These are phyloP conservation scores for Graphilbum ipis-grandicollis DNA, from an alignment of 2,329 filamentous ascomycete species.

Conservation along the genomic window DNA sequence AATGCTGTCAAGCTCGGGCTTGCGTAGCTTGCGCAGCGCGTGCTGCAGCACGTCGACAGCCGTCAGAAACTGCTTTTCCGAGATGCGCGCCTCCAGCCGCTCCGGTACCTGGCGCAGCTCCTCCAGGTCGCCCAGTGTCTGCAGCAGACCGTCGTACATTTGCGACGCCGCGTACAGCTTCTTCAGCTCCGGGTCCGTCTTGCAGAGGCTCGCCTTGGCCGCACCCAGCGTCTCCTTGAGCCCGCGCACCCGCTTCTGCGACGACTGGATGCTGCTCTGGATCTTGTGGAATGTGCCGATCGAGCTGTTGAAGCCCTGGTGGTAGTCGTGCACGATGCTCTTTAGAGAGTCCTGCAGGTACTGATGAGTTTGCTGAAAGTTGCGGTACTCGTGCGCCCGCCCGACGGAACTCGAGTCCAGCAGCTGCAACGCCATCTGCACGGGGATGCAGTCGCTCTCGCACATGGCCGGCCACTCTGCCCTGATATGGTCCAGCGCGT, in stretches of 20 bases:
- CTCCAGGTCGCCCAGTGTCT: conserved; percentile 68
- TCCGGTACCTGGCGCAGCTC: conserved; percentile 80
- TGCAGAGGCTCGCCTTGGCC: conserved; percentile 66
- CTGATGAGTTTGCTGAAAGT: conserved; percentile 68
- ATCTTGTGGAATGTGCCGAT: conserved; percentile 99
- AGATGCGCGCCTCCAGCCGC: conserved; percentile 83
- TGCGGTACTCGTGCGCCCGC: conserved; percentile 69
- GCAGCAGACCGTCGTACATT: conserved; percentile 77
- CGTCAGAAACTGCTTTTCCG: conserved; percentile 84
- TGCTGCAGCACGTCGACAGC: conserved; percentile 86
- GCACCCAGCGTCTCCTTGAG: conserved; percentile 70
- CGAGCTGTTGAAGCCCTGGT: conserved; percentile 97
- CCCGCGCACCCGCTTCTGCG: conserved; percentile 67
- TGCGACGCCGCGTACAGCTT: conserved; percentile 77
- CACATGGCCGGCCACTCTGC: conserved; percentile 87
- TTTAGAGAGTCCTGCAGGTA: conserved; percentile 89
- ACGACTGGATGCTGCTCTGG: conserved; percentile 76
- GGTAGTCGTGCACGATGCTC: conserved; percentile 92
- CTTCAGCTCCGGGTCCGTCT: conserved; percentile 78
- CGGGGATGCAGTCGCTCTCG: conserved; percentile 71
- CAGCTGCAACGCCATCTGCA: conserved; percentile 86
- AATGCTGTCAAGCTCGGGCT: conserved; percentile 80
- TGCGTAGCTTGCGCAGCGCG: conserved; percentile 66
- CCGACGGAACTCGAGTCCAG: conserved; percentile 90
- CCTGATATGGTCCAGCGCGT: conserved; percentile 66